Evolutionary conservation across 2,329 filamentous ascomycete genomes (phyloP), one percentile per base, ranked within the genome.

Genomic region (Cadophora luteo-olivacea): DNA sequence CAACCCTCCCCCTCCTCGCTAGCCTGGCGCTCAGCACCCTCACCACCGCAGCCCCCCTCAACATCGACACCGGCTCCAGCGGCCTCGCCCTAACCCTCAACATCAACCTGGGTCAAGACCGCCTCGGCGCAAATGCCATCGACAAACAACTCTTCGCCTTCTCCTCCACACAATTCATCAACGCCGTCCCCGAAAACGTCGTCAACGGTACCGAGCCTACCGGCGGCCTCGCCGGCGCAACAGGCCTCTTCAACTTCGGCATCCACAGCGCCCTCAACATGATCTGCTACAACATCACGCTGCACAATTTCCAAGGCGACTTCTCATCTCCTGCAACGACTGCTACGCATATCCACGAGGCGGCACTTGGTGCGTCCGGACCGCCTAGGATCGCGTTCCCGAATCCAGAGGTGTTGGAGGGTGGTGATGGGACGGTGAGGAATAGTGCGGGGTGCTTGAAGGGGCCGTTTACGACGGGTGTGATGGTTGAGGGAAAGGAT

Each of bases 301-400:
- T 67, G 4, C 51, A 63, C 24, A 67, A 67, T 25, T 61, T 67
- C 41, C 58, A 55, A 24, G 65, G 65, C 6, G 65, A 67, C 11
- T 67, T 64, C 36, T 57, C 52, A 4, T 67, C 65, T 9, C 65
- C 65, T 0, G 65, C 65, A 8, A 63, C 51, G 52, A 67, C 65
- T 12, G 65, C 65, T n/a, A 67, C 65, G n/a, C 65, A 67, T 22
- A 67, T 67, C 22, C 65, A 67, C 52, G 65, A 67, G 32, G 65
- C 65, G 11, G 65, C 65, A 1, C 49, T 54, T 6, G 65, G 65
- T 5, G 51, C 51, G 19, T 49, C 51, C 8, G 65, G 65, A 8
- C 65, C 65, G 1, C 65, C 65, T n/a, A 51, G 65, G 7, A 67
- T 67, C 48, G 65, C 65, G 4, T 67, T 67, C 38, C 65, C 65